phyloP scores from a whole-genome alignment of 129 eudicot species.

The Lonicera japonica region DNA sequence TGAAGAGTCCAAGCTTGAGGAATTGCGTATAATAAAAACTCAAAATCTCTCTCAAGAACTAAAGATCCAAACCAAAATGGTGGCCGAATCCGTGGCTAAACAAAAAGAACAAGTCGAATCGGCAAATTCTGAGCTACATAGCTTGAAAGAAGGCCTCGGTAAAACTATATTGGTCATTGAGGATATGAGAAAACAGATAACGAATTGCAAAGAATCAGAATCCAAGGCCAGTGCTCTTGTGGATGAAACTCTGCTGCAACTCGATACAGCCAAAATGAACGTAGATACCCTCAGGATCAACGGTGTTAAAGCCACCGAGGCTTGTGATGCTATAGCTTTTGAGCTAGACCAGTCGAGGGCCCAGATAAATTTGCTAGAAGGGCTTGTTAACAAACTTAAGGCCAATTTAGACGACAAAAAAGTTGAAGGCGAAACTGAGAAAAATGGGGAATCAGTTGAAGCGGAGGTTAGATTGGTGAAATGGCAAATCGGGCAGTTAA shows the following conservation, averaged over 20 bases:
- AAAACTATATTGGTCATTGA: conserved; percentile 45
- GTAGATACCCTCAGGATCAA: conserved; percentile 48
- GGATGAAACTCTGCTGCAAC: conserved; percentile 58
- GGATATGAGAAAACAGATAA: conserved; percentile 58
- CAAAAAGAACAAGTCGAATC: conserved; percentile 38
- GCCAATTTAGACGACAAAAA: conserved; percentile 1
- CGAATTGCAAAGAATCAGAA: conserved; percentile 56
- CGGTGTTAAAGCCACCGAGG: conserved; percentile 35
- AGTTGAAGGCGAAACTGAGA: not conserved
- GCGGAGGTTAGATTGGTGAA: conserved; percentile 27
- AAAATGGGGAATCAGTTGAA: conserved; percentile 16
- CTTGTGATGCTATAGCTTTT: conserved; percentile 36
- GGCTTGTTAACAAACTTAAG: conserved; percentile 42
- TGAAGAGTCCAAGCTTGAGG: conserved; percentile 42
- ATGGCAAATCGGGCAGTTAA: conserved; percentile 39
- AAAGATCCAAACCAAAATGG: conserved; percentile 42
- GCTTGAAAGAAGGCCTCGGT: conserved; percentile 50
- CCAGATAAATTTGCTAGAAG: conserved; percentile 51
- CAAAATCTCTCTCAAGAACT: conserved; percentile 40
- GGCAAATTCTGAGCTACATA: conserved; percentile 36
- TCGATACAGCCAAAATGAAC: conserved; percentile 61
- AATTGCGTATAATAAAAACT: conserved; percentile 10
- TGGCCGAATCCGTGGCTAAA: conserved; percentile 43
- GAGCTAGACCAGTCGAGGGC: conserved; percentile 73
- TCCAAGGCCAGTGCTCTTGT: conserved; percentile 57